Percentiles rank a stretch among this genome's conserved stretches.
Conservation (phyloP, 2,329 filamentous ascomycete species). For the Fusarium setosum region DNA sequence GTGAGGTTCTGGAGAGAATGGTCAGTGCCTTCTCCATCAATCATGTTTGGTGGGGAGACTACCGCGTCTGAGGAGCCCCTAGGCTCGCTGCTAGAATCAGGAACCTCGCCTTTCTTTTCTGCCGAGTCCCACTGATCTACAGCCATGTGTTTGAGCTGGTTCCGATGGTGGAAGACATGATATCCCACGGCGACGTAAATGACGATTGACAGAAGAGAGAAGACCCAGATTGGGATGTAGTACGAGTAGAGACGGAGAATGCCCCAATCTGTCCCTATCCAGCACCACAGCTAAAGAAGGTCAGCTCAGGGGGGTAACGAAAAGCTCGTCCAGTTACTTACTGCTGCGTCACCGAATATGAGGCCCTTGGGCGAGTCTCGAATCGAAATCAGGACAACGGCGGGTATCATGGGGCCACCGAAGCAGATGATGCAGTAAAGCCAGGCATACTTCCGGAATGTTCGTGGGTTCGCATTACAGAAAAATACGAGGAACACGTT, state of each 20-base stretch:
- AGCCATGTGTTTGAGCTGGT: conserved; percentile 61
- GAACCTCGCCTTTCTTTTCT: conserved; percentile 28
- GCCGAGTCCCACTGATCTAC: conserved; percentile 38
- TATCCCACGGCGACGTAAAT: conserved; percentile 69
- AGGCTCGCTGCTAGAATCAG: conserved; percentile 41
- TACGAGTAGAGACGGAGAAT: conserved; percentile 68
- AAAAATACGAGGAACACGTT: conserved; percentile 81
- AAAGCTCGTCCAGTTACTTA: conserved; percentile 44
- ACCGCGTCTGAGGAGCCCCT: conserved; percentile 51
- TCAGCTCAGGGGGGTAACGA: conserved; percentile 8
- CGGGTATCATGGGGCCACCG: conserved; percentile 74
- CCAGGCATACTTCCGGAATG: conserved; percentile 77
- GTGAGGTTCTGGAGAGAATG: conserved; percentile 40
- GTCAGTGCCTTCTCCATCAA: conserved; percentile 24
- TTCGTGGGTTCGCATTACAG: conserved; percentile 65
- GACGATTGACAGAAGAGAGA: conserved; percentile 63
- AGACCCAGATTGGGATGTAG: conserved; percentile 71
- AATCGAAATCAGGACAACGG: conserved; percentile 73
- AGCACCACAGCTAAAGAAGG: conserved; percentile 66
- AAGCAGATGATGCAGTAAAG: conserved; percentile 77
- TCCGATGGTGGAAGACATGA: conserved; percentile 68
- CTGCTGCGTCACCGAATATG: conserved; percentile 67
- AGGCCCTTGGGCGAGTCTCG: conserved; percentile 50
- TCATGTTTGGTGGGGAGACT: conserved; percentile 1
- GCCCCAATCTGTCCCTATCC: conserved; percentile 66